A percentile compares a stretch with the other conserved stretches of the same genome.
Conservation (phyloP, 305 asterid species). For the Ilex paraguariensis region DNA sequence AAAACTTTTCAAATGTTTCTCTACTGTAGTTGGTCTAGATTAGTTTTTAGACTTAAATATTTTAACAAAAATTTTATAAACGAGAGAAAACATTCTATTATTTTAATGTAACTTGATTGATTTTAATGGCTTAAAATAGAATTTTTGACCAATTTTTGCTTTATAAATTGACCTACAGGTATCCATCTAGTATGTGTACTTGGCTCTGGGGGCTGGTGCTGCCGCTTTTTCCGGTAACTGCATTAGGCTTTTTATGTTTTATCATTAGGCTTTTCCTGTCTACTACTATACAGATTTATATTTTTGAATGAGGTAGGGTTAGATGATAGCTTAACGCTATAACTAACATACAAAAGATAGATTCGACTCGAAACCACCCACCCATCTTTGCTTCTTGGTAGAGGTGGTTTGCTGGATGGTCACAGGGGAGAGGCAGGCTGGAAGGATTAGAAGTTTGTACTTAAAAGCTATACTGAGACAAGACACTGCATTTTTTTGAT, state of each 20-base stretch:
- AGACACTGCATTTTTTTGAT: constrained; percentile 60
- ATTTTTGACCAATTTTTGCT: not conserved
- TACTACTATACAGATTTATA: not conserved
- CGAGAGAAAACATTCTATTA: too few relatives aligned
- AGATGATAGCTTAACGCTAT: not conserved
- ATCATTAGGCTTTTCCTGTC: not conserved
- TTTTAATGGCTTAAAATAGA: not conserved
- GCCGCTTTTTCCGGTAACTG: constrained; percentile 60
- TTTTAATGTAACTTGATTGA: not conserved
- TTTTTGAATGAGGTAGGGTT: not conserved
- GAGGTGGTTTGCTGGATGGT: constrained; percentile 66
- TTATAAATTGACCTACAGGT: constrained; percentile 19
- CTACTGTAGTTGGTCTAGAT: too few relatives aligned
- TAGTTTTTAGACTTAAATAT: too few relatives aligned
- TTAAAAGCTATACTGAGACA: constrained; percentile 48
- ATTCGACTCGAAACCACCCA: not conserved
- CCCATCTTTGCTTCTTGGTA: constrained; percentile 7
- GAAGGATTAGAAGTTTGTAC: constrained; percentile 50
- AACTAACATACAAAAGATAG: too few relatives aligned
- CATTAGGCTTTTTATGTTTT: not conserved
- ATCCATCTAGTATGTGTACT: constrained; percentile 48
- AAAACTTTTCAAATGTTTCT: too few relatives aligned
- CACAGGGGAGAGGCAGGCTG: constrained; percentile 66
- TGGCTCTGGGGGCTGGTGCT: constrained; percentile 52
- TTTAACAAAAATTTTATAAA: too few relatives aligned